Evolutionary conservation across 768 basidiomycete species (phyloP), one percentile per base, ranked within the genome.

Genomic region (Gloeostereum incarnatum): DNA sequence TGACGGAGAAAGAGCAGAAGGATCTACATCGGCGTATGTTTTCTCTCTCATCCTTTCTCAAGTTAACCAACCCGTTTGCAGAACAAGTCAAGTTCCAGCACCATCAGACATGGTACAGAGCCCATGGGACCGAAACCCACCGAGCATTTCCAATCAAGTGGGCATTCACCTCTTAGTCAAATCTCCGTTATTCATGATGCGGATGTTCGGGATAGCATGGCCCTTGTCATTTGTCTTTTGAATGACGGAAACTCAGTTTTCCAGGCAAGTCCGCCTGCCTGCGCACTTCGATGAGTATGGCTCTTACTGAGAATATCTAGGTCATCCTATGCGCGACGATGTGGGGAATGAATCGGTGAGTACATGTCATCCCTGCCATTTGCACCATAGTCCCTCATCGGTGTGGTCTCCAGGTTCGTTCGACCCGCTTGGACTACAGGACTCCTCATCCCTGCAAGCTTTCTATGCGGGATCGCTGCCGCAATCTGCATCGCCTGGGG

Each of bases 61-160:
- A 22, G 33, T 17, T 30, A 9, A 7, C 43, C 25, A 19, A 21
- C 31, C 42, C 26, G 44, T 26, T 39, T 42, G 19, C 27, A 83
- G 81, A 81, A 44, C 83, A 86, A 63, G 58, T 65, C 35, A 73
- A 79, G 54, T 83, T 85, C 43, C 69, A 72, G 47, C 64, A 76
- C 44, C 72, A 71, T 29, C 77, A 87, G 58, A 88, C 86, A 1
- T 92, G 87, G 88, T 92, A 90, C 8, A 63, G 82, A 36, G 75
- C 88, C 5, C 88, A 92, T 55, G 84, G 83, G 14, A 88, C 85
- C 9, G 78, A 78, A 42, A 88, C 88, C 0, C 88, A 84, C 49
- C 59, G 80, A 42, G 81, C 79, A 48, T 46, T 69, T 46, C n/a
- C 25, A 11, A 81, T 81, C 51, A 71, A 68, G 78, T 78, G 52